Percentiles rank a stretch among this genome's conserved stretches.
Evolutionary conservation across 2,329 filamentous ascomycete species (phyloP).

Genomic region (Zasmidium cellare): DNA sequence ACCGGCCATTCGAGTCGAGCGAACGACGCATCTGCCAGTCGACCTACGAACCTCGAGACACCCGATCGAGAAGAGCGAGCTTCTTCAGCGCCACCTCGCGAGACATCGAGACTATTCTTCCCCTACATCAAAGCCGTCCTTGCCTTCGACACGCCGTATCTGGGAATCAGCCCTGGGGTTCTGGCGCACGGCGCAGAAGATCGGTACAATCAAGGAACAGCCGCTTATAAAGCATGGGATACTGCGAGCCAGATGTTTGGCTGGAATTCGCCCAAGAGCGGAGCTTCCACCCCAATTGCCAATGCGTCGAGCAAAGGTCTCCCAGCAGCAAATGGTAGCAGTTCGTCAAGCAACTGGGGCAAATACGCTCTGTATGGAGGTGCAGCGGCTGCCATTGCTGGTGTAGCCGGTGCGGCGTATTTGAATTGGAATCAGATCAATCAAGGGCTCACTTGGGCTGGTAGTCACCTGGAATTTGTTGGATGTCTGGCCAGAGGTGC

Average conservation of each 20-base stretch:
- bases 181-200: conserved; percentile 85
- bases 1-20: background rate
- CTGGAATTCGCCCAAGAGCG: conserved; percentile 21
- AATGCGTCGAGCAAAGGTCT: conserved; percentile 32
- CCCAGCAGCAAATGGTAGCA: conserved; percentile 26
- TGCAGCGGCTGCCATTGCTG: conserved; percentile 74
- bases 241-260: conserved; percentile 61
- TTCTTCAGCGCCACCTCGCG: conserved; percentile 20
- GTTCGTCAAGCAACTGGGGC: conserved; percentile 35
- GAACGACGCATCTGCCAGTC: background rate
- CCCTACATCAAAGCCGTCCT: conserved; percentile 81
- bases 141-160: conserved; percentile 68
- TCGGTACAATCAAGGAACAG: conserved; percentile 73
- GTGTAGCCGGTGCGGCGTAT: conserved; percentile 84
- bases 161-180: conserved; percentile 77
- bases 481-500: conserved; percentile 82
- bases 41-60: background rate
- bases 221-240: conserved; percentile 67
- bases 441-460: conserved; percentile 76
- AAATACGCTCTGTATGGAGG: conserved; percentile 84
- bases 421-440: conserved; percentile 78
- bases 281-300: conserved; percentile 22
- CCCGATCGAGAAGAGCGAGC: background rate
- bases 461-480: conserved; percentile 90
- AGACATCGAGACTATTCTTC: conserved; percentile 67